Conservation (phyloP, 257 asterid species). For the Dorcoceras hygrometricum region DNA sequence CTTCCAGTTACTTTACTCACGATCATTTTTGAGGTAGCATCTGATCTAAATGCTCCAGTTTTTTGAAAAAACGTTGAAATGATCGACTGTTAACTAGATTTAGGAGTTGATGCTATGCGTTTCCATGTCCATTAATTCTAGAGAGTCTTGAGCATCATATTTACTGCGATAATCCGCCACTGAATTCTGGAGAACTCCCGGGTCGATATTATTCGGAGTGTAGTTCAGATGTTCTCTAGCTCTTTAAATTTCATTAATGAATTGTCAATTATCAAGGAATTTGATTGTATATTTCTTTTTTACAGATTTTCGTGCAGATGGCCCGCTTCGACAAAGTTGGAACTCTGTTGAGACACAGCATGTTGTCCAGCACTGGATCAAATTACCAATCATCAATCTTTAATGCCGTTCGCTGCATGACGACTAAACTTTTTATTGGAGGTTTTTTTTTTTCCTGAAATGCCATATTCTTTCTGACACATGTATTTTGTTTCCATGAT, state of each 20-base stretch:
- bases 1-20: too few species aligned
- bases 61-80: neutral
- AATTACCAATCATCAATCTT: constrained; percentile 49
- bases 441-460: constrained; percentile 34
- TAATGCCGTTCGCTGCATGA: constrained; percentile 70
- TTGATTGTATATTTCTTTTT: constrained; percentile 6
- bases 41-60: neutral
- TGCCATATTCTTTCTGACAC: neutral
- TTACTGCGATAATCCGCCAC: neutral
- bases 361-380: constrained; percentile 31
- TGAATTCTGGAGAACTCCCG: neutral
- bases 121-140: neutral
- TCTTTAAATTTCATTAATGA: neutral
- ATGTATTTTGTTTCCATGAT: neutral
- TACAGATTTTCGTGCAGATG: constrained; percentile 47
- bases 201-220: neutral
- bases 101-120: neutral
- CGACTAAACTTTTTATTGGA: constrained; percentile 66
- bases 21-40: neutral
- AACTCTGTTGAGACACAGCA: constrained; percentile 48
- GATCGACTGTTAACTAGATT: too few species aligned
- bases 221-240: neutral
- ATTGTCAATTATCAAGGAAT: neutral
- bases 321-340: constrained; percentile 64
- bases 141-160: neutral